Conservation (phyloP, 202 grass and related monocot species). For the Elaeis oleifera region DNA sequence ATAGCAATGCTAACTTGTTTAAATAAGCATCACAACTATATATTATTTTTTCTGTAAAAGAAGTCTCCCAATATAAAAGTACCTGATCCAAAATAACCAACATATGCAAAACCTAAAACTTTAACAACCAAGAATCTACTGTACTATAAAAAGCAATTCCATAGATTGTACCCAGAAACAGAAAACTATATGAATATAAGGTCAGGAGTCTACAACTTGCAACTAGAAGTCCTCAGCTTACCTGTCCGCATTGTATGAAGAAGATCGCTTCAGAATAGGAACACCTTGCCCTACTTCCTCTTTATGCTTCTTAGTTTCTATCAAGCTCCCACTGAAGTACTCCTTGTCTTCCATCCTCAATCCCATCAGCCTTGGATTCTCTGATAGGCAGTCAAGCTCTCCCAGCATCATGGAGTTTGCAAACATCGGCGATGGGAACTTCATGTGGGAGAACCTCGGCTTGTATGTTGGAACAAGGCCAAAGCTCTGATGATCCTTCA, state of each 20-base stretch:
- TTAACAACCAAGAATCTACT: no score
- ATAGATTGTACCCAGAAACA: no score
- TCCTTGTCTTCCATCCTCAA: conserved; percentile 67
- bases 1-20: no score
- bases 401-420: conserved; percentile 51
- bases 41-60: no score
- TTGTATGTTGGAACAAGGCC: conserved; percentile 51
- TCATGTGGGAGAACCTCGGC: conserved; percentile 56
- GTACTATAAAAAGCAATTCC: no score
- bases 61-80: no score
- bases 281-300: conserved; percentile 42
- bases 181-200: no score
- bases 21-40: no score
- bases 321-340: conserved; percentile 80
- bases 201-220: no score
- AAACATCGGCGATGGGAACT: conserved; percentile 45
- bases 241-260: conserved; percentile 85
- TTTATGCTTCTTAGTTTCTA: conserved; percentile 70
- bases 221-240: conserved; percentile 12
- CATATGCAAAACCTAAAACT: no score
- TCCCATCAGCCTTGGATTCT: conserved; percentile 56
- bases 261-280: conserved; percentile 59
- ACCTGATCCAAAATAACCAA: no score
- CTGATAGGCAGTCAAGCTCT: conserved; percentile 51
- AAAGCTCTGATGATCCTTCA: conserved; percentile 49